These are phyloP conservation scores for Talaromyces islandicus DNA, from an alignment of 2,329 filamentous ascomycete genomes.

Conservation along the genomic window DNA sequence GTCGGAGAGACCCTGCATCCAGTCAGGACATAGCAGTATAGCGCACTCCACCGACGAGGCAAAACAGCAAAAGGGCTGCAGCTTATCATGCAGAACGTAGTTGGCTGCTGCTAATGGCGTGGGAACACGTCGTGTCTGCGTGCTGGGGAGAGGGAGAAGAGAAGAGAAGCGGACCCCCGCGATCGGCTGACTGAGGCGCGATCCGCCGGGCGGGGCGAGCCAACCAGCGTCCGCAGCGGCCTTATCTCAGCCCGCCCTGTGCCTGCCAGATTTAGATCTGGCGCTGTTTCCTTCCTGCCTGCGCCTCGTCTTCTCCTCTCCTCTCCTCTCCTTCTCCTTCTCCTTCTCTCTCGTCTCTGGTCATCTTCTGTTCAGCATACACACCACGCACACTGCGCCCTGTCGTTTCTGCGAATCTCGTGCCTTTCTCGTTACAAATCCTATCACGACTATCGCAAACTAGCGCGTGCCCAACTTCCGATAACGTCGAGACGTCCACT, in stretches of 20 bases:
- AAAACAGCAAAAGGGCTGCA: background rate
- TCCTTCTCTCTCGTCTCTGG: background rate
- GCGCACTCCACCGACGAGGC: background rate
- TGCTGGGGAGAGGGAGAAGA: background rate
- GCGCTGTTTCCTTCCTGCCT: background rate
- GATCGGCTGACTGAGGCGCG: background rate
- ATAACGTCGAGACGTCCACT: background rate
- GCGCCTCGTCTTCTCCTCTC: background rate
- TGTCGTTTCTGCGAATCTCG: background rate
- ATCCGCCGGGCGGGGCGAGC: background rate
- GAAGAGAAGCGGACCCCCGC: background rate
- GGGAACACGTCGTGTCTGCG: background rate
- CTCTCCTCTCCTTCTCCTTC: background rate
- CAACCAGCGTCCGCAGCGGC: background rate
- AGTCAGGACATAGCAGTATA: background rate
- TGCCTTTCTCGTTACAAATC: background rate
- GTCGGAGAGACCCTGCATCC: background rate
- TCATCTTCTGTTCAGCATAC: background rate
- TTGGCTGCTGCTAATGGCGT: background rate
- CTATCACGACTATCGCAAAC: background rate
- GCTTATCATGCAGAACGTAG: background rate
- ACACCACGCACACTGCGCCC: background rate
- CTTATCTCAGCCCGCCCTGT: background rate
- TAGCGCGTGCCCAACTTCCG: background rate
- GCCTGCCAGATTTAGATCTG: background rate